Percentiles rank a stretch among this genome's conserved stretches.
phyloP scores from a whole-genome alignment of 2,329 filamentous ascomycete species.

The Colletotrichum sojae region DNA sequence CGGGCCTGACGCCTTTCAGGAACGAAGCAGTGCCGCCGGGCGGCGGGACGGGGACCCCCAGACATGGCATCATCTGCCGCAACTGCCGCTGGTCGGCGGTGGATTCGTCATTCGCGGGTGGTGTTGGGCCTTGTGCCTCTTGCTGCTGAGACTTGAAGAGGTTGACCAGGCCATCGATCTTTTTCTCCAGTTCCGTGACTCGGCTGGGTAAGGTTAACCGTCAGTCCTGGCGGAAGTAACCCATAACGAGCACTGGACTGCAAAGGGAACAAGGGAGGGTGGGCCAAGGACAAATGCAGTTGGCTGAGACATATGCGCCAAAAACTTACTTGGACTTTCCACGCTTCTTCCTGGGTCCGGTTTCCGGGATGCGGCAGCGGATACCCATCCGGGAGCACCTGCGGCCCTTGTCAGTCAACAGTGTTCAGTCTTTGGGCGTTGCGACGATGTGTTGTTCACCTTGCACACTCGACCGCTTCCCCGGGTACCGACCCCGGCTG shows the following conservation, averaged over 20 bases:
- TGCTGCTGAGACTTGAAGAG: conserved; percentile 51
- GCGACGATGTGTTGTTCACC: conserved; percentile 41
- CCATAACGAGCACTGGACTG: neutral
- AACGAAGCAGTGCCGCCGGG: neutral
- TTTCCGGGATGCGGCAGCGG: conserved; percentile 51
- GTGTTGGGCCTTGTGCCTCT: neutral
- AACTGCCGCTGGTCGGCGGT: neutral
- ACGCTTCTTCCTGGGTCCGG: conserved; percentile 51
- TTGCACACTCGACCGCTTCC: conserved; percentile 45
- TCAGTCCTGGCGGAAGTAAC: conserved; percentile 3
- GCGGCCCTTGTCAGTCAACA: neutral
- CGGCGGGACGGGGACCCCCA: neutral
- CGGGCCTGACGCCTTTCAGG: neutral
- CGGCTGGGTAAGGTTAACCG: conserved; percentile 46
- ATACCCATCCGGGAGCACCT: conserved; percentile 54
- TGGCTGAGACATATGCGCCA: neutral
- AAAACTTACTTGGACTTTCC: conserved; percentile 52
- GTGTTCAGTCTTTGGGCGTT: neutral
- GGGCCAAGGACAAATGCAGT: too few species aligned
- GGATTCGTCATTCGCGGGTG: neutral
- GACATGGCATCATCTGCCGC: neutral
- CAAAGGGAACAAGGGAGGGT: neutral
- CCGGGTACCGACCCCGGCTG: conserved; percentile 43
- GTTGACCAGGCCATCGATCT: conserved; percentile 57
- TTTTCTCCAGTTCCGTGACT: conserved; percentile 55